phyloP scores from a whole-genome alignment of 139 green algal genomes.

The Mychonastes homosphaera region DNA sequence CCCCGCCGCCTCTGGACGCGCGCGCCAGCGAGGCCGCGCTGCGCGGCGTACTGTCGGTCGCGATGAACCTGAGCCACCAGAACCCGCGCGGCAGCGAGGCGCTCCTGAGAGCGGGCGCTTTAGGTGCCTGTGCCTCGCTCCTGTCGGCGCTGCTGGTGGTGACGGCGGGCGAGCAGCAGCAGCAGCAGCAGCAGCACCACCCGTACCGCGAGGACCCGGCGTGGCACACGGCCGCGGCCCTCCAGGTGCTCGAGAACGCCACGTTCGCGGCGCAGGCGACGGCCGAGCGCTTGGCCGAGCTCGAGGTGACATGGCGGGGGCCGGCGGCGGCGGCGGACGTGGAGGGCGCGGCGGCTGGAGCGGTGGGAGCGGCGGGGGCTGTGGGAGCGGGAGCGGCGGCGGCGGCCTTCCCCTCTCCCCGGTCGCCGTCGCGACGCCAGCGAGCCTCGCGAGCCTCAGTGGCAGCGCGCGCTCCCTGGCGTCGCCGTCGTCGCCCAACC shows the following conservation, averaged over 20 bases:
- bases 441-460: too few relatives aligned
- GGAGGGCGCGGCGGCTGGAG: conserved; percentile 12
- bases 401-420: too few relatives aligned
- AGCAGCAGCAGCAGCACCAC: conserved; percentile 5
- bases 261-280: conserved; percentile 34
- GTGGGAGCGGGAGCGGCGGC: not conserved
- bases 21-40: too few relatives aligned
- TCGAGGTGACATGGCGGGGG: conserved; percentile 14
- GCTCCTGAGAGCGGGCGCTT: conserved; percentile 24
- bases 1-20: too few relatives aligned
- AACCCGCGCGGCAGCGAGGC: conserved; percentile 32
- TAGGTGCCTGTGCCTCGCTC: conserved; percentile 11
- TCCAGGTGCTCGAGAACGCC: not conserved
- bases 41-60: conserved; percentile 33
- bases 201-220: not conserved
- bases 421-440: too few relatives aligned
- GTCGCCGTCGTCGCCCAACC: too few relatives aligned
- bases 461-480: too few relatives aligned
- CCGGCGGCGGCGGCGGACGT: not conserved
- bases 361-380: not conserved
- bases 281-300: conserved; percentile 26
- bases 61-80: conserved; percentile 68
- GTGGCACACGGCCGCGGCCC: conserved; percentile 6
- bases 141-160: conserved; percentile 10
- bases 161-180: conserved; percentile 2